These are phyloP conservation scores for Aciculosporium take DNA, from an alignment of 2,329 filamentous ascomycete species.

Conservation along the genomic window DNA sequence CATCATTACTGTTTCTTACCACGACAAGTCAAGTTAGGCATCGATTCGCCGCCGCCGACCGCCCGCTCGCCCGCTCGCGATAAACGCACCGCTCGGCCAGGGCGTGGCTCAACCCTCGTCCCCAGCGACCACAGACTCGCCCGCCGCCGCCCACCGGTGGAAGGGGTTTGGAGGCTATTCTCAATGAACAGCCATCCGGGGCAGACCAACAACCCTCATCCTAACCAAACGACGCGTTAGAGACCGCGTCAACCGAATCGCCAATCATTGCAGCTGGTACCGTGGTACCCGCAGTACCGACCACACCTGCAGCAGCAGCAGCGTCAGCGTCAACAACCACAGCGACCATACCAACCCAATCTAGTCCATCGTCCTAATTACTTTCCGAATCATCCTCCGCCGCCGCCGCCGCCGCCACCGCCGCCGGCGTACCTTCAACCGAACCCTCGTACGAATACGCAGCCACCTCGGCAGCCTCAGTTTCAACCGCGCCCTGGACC, in stretches of 20 bases:
- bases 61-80: neutral
- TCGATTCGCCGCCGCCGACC: neutral
- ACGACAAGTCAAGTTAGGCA: neutral
- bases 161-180: neutral
- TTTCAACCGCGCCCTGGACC: neutral
- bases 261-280: too few species aligned
- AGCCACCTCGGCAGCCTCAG: too few species aligned
- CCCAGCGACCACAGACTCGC: too few species aligned
- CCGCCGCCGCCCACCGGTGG: too few species aligned
- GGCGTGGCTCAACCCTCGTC: neutral
- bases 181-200: slow-evolving; percentile 11
- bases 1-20: neutral
- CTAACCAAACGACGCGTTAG: slow-evolving; percentile 16
- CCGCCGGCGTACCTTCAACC: neutral
- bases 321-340: neutral
- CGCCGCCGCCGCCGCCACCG: neutral
- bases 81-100: slow-evolving; percentile 1
- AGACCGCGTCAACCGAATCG: slow-evolving; percentile 7
- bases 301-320: too few species aligned
- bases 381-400: neutral
- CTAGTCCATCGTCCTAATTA: neutral
- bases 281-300: too few species aligned
- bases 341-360: neutral
- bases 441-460: too few species aligned
- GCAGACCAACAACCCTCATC: slow-evolving; percentile 7